phyloP scores from a whole-genome alignment of 2,329 filamentous ascomycete species.

The Sporothrix pseudoabietina region DNA sequence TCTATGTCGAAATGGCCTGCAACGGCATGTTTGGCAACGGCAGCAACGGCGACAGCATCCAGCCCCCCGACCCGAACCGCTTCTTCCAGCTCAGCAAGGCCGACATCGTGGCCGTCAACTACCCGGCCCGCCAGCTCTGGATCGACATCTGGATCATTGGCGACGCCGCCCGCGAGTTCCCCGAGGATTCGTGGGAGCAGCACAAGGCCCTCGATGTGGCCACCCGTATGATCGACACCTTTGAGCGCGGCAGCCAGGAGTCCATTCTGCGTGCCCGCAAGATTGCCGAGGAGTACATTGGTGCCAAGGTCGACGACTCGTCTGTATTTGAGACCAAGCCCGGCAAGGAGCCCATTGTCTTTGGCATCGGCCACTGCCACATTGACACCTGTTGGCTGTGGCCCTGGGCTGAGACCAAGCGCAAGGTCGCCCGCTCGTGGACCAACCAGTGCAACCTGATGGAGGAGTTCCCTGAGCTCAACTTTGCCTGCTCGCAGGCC shows the following conservation, averaged over 20 bases:
- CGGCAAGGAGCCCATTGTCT: slow-evolving; percentile 74
- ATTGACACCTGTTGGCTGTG: slow-evolving; percentile 99
- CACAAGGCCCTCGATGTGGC: slow-evolving; percentile 82
- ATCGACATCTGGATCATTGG: slow-evolving; percentile 96
- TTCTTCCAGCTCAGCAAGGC: slow-evolving; percentile 76
- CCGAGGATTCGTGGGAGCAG: slow-evolving; percentile 82
- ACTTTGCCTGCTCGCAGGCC: slow-evolving; percentile 89
- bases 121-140: slow-evolving; percentile 77
- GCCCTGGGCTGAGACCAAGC: slow-evolving; percentile 97
- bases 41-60: slow-evolving; percentile 76
- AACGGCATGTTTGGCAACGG: slow-evolving; percentile 98
- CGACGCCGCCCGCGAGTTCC: slow-evolving; percentile 90
- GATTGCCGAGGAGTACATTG: slow-evolving; percentile 81
- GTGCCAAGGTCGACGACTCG: slow-evolving; percentile 75
- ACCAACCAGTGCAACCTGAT: slow-evolving; percentile 94
- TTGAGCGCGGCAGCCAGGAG: slow-evolving; percentile 76
- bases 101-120: slow-evolving; percentile 85
- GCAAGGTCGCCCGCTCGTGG: slow-evolving; percentile 95
- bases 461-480: slow-evolving; percentile 90
- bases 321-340: slow-evolving; percentile 78
- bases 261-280: slow-evolving; percentile 78
- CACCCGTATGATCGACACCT: slow-evolving; percentile 87
- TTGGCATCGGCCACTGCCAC: slow-evolving; percentile 91
- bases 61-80: slow-evolving; percentile 83
- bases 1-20: slow-evolving; percentile 98